A percentile compares a stretch with the other conserved stretches of the same genome.
Conservation (phyloP, 2,329 filamentous ascomycete genomes). For the Ophiostoma triangulosporum region DNA sequence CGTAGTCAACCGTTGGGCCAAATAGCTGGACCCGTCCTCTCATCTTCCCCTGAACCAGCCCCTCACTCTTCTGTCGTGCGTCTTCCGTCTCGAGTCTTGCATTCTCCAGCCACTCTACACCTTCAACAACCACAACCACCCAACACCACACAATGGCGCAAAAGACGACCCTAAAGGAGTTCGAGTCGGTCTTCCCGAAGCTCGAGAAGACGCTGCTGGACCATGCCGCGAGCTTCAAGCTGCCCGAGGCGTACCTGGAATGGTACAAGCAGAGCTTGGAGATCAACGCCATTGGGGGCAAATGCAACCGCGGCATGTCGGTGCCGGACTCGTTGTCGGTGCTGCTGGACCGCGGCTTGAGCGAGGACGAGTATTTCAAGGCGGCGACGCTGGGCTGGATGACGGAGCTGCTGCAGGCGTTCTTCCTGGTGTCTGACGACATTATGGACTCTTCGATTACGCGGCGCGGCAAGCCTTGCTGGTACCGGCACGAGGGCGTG, state of each 20-base stretch:
- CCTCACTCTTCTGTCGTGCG: background rate
- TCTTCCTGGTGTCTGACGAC: slow-evolving; percentile 97
- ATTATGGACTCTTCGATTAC: slow-evolving; percentile 98
- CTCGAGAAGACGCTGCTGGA: slow-evolving; percentile 70
- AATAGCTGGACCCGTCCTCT: background rate
- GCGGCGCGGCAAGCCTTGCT: slow-evolving; percentile 85
- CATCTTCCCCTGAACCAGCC: too few species aligned
- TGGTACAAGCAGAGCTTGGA: slow-evolving; percentile 87
- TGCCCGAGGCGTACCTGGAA: slow-evolving; percentile 65
- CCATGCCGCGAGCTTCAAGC: slow-evolving; percentile 67
- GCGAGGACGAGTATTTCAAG: slow-evolving; percentile 74
- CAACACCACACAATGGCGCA: slow-evolving; percentile 38
- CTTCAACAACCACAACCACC: background rate
- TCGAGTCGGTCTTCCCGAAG: slow-evolving; percentile 80
- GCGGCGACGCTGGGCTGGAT: slow-evolving; percentile 87
- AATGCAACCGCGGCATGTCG: slow-evolving; percentile 98
- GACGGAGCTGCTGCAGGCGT: slow-evolving; percentile 95
- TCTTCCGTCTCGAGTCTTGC: background rate
- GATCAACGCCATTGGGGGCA: slow-evolving; percentile 81
- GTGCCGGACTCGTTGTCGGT: slow-evolving; percentile 82
- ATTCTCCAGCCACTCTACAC: too few species aligned
- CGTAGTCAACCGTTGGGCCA: too few species aligned
- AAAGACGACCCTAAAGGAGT: slow-evolving; percentile 68
- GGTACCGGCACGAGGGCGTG: slow-evolving; percentile 82
- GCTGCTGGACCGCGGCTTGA: slow-evolving; percentile 58